Evolutionary conservation across 192 early-diverging fungal genomes (phyloP).

Genomic region (Tieghemiomyces parasiticus): DNA sequence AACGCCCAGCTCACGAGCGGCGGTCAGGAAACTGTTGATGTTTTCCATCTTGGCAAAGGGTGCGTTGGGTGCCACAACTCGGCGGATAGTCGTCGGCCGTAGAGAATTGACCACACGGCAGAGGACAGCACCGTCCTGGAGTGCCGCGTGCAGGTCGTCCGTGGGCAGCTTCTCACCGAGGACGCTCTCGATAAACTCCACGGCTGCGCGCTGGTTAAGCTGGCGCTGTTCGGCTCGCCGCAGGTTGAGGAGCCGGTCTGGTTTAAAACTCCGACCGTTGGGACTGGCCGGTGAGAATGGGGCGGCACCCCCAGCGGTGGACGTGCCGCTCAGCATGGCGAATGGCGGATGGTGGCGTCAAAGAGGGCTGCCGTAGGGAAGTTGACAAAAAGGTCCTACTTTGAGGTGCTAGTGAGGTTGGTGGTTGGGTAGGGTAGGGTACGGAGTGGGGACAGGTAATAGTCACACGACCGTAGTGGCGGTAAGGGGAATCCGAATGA

Average conservation of each 20-base stretch:
- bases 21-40: constrained; percentile 57
- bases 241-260: constrained; percentile 32
- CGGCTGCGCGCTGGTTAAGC: constrained; percentile 43
- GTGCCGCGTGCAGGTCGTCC: constrained; percentile 35
- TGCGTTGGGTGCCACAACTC: constrained; percentile 49
- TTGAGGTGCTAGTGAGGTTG: no score
- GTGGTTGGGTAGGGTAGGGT: no score
- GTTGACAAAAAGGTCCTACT: no score
- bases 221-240: constrained; percentile 42
- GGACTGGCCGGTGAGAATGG: no score
- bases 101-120: constrained; percentile 70
- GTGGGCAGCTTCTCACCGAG: constrained; percentile 36
- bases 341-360: no score
- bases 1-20: constrained; percentile 54
- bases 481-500: no score
- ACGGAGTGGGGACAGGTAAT: no score
- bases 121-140: constrained; percentile 63
- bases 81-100: constrained; percentile 51
- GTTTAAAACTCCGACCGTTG: no score
- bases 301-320: no score
- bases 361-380: no score
- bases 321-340: no score
- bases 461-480: no score
- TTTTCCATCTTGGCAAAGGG: constrained; percentile 82
- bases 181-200: constrained; percentile 43